phyloP scores from a whole-genome alignment of 371 early-diverging fungal genomes.

The Conidiobolus incongruus region DNA sequence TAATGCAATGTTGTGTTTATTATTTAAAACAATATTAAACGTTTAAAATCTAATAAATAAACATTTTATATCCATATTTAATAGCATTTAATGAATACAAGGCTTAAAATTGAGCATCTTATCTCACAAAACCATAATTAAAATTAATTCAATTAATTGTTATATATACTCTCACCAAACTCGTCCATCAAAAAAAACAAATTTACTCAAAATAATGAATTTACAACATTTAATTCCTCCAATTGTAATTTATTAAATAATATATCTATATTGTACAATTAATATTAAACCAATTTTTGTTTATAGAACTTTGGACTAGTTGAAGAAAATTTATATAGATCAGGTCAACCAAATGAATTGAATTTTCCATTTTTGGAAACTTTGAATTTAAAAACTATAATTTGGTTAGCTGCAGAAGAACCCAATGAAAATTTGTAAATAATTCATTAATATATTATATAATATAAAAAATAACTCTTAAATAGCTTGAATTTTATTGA shows the following conservation, averaged over 20 bases:
- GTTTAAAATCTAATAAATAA: too few relatives aligned
- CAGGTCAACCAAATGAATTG: conserved; percentile 94
- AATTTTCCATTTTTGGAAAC: conserved; percentile 93
- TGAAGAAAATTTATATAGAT: conserved; percentile 87
- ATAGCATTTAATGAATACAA: too few relatives aligned
- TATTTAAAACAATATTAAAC: too few relatives aligned
- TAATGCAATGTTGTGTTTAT: too few relatives aligned
- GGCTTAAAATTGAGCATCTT: too few relatives aligned
- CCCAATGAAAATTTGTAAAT: conserved; percentile 77
- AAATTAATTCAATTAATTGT: too few relatives aligned
- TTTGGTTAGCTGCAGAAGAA: conserved; percentile 89
- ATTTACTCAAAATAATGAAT: conserved; percentile 21
- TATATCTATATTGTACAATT: neutral
- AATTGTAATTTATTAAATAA: conserved; percentile 16
- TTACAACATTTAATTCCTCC: conserved; percentile 61
- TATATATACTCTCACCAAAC: too few relatives aligned
- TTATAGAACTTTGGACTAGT: conserved; percentile 84
- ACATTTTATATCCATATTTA: too few relatives aligned
- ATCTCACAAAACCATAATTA: too few relatives aligned
- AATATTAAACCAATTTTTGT: neutral
- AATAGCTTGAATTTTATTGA: conserved; percentile 78
- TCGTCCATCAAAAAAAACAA: too few relatives aligned
- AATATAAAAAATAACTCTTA: neutral
- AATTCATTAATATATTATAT: neutral
- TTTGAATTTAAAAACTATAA: conserved; percentile 72